Evolutionary conservation across 208 protist species (phyloP), one percentile per base, ranked within the genome.

Genomic region (Acanthamoeba triangularis): DNA sequence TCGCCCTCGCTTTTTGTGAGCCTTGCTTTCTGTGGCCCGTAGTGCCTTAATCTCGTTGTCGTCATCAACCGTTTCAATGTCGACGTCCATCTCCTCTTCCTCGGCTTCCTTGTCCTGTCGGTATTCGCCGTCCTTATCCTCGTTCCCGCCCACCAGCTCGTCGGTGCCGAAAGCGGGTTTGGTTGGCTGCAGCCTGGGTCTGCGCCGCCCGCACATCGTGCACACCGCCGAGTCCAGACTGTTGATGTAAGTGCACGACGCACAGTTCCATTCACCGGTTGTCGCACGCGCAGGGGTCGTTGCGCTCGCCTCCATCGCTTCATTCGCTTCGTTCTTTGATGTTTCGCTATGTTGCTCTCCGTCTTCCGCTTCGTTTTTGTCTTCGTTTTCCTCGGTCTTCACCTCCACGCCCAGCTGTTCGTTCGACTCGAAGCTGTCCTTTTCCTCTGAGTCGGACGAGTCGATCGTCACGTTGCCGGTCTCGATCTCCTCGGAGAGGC

Each of bases 201-300:
- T 7, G 16, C 74, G 35, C 20, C 74, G 74, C 5, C 74, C 74
- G 44, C 74, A 84, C 74, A 84, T 84, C 10, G 20, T 5, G 41
- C 74, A 84, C 37, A 35, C 33, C 35, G 74, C 20, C 44, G 44
- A 28, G 16, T 14, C 10, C 37, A 84, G n/a, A 41, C 41, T 84
- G 44, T 84, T 84, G 74, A 84, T 44, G 23, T 25, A 84, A 2
- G 74, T 84, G 41, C 74, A 84, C 74, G 74, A 44, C 37, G 20
- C 25, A 49, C 74, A 84, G 74, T 7, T 54, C 74, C 74, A 84
- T 25, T 84, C 74, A 3, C 35, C 65, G 65, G 6, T 37, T n/a
- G 23, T 25, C 56, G 56, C 56, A 63, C n/a, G n/a, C n/a, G 20
- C 23, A 14, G 5, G 3, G 30, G 20, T 82, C 74, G 33, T 82